These are phyloP conservation scores for Trypanosomatidae sp. DNA, from an alignment of 208 protist genomes.

Conservation along the genomic window DNA sequence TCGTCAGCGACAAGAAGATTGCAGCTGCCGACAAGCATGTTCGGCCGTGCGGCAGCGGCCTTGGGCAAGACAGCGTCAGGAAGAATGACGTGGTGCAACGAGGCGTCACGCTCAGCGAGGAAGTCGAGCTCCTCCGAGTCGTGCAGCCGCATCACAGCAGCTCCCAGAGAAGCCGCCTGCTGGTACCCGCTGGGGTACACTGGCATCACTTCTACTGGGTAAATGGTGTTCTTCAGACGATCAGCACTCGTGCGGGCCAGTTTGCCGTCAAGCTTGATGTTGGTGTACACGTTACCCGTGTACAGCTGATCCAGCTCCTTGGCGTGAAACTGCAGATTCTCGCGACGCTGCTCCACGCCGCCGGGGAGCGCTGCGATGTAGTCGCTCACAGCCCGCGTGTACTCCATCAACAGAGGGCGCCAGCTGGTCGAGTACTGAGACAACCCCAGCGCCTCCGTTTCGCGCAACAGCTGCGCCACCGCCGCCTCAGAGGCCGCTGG, in stretches of 20 bases:
- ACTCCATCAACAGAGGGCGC: constrained; percentile 32
- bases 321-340: constrained; percentile 61
- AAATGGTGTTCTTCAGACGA: constrained; percentile 44
- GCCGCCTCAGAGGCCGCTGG: constrained; percentile 6
- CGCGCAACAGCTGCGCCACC: constrained; percentile 28
- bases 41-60: constrained; percentile 36
- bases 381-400: constrained; percentile 33
- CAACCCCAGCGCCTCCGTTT: constrained; percentile 14
- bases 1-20: constrained; percentile 70
- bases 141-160: constrained; percentile 17
- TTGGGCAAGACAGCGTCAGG: constrained; percentile 51
- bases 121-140: constrained; percentile 33
- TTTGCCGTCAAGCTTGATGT: constrained; percentile 41
- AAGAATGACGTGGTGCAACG: constrained; percentile 62
- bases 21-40: constrained; percentile 67
- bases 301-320: constrained; percentile 58
- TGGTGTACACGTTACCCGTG: constrained; percentile 41
- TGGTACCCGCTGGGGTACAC: constrained; percentile 65
- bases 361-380: constrained; percentile 32
- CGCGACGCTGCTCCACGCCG: constrained; percentile 44
- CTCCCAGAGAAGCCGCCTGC: constrained; percentile 20
- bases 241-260: constrained; percentile 48
- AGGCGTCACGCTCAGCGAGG: constrained; percentile 51
- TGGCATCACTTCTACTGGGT: constrained; percentile 74
- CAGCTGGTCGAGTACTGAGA: constrained; percentile 20